phyloP scores from a whole-genome alignment of 305 asterid genomes.

The Stenogyne calaminthoides region DNA sequence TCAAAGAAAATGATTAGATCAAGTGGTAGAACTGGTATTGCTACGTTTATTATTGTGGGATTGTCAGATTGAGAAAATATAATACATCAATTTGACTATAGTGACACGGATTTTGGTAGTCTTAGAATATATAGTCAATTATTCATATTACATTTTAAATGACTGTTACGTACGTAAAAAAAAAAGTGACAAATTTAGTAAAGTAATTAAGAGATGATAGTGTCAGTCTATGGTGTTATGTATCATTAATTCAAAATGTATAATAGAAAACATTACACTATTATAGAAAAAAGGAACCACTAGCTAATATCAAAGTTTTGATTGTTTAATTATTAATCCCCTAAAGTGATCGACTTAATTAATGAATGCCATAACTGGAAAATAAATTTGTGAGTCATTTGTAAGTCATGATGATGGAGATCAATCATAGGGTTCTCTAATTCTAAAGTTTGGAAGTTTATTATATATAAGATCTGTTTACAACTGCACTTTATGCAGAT shows the following conservation, averaged over 20 bases:
- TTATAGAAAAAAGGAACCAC: background rate
- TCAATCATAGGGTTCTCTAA: conserved; percentile 37
- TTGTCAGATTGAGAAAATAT: conserved; percentile 30
- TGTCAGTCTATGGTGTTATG: background rate
- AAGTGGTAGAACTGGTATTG: conserved; percentile 33
- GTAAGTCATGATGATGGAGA: conserved; percentile 40
- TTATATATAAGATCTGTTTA: background rate
- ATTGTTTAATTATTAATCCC: background rate
- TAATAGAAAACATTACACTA: background rate
- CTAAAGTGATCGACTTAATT: background rate
- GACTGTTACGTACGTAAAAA: background rate
- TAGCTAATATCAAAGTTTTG: background rate
- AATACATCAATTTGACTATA: conserved; percentile 31
- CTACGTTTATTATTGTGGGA: background rate
- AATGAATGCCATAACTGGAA: conserved; percentile 4
- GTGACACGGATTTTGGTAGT: conserved; percentile 31
- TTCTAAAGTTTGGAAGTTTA: conserved; percentile 19
- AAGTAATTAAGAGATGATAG: background rate
- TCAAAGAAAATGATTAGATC: conserved; percentile 33
- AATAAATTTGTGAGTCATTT: conserved; percentile 20
- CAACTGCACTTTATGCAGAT: conserved; percentile 32
- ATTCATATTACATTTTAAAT: background rate
- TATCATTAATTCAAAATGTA: background rate
- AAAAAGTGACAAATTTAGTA: too few species aligned
- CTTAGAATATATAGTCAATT: conserved; percentile 18